phyloP scores from a whole-genome alignment of 176 grass and related monocot species.

The Phoenix dactylifera region DNA sequence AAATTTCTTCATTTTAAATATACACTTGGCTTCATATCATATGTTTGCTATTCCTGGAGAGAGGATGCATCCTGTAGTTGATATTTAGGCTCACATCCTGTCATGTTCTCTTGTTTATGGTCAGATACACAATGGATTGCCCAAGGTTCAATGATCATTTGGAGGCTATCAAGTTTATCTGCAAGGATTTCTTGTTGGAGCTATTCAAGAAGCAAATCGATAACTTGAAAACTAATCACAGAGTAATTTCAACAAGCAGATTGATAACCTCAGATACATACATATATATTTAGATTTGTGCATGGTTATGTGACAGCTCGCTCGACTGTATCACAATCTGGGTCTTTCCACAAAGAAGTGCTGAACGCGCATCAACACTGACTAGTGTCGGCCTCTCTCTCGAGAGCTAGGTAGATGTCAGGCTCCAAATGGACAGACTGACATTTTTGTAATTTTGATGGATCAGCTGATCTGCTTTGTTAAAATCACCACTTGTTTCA shows the following conservation, averaged over 20 bases:
- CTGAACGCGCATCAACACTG: too few relatives aligned
- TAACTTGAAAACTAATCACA: constrained; percentile 95
- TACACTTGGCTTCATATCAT: too few relatives aligned
- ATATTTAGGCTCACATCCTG: too few relatives aligned
- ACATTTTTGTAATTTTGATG: too few relatives aligned
- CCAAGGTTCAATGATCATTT: constrained; percentile 92
- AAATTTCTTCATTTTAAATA: too few relatives aligned
- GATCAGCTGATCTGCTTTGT: too few relatives aligned
- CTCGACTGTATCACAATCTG: too few relatives aligned
- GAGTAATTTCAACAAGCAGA: constrained; percentile 36
- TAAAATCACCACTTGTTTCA: too few relatives aligned
- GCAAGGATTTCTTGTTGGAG: constrained; percentile 95
- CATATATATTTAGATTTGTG: not conserved
- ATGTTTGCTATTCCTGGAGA: not conserved
- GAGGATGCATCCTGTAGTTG: not conserved
- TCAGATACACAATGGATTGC: constrained; percentile 84
- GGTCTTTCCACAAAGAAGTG: too few relatives aligned
- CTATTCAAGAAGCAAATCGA: constrained; percentile 97
- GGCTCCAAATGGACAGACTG: too few relatives aligned
- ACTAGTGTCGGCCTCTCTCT: too few relatives aligned
- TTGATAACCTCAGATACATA: not conserved
- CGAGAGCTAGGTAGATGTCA: too few relatives aligned
- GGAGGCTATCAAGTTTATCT: constrained; percentile 97
- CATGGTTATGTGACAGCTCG: constrained; percentile 1
- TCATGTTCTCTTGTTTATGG: not conserved